Evolutionary conservation across 2,329 filamentous ascomycete species (phyloP), one percentile per base, ranked within the genome.

Genomic region (Botryotinia calthae): DNA sequence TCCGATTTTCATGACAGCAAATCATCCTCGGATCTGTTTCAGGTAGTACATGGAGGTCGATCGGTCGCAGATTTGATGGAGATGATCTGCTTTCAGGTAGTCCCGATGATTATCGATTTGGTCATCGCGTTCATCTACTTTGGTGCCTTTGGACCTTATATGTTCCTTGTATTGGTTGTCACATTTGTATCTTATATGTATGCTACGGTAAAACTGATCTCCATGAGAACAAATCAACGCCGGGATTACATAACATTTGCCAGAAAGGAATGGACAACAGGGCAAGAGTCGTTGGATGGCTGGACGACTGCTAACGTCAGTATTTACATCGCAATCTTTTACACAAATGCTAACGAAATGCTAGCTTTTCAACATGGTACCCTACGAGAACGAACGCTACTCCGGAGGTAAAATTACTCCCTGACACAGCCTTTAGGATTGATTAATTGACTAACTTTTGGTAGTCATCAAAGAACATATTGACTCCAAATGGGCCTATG

Each of bases 1-100:
- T 90, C 90, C 82, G 89, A 92, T 74, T 93, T 92, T 71, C 91
- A 93, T 78, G 88, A 88, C 28, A 86, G 86, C 67, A 90, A 91
- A 75, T 86, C 87, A 71, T 89, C 88, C 1, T 89, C 88, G 1
- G 88, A 91, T 74, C 83, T 93, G 0, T 87, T 89, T 79, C 87
- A 88, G 75, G 87, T 89, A 4, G 86, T 93, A n/a, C 84, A 87
- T 68, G 89, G 91, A 76, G 91, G 89, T 0, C 83, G 86, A 58
- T 85, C 88, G 2, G 82, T 93, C 20, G 87, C 87, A 59, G 83
- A 87, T 54, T 81, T 93, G 2, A 82, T 92, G 18, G 87, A 91
- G 62, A 86, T 86, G 56, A 81, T 89, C 6, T 81, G 89, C 3
- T 89, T 92, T 74, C 84, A 88, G 25, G 83, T 92, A 28, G 78